These are phyloP conservation scores for Ustilago vetiveriae DNA, from an alignment of 1,284 basidiomycete genomes.

Conservation along the genomic window DNA sequence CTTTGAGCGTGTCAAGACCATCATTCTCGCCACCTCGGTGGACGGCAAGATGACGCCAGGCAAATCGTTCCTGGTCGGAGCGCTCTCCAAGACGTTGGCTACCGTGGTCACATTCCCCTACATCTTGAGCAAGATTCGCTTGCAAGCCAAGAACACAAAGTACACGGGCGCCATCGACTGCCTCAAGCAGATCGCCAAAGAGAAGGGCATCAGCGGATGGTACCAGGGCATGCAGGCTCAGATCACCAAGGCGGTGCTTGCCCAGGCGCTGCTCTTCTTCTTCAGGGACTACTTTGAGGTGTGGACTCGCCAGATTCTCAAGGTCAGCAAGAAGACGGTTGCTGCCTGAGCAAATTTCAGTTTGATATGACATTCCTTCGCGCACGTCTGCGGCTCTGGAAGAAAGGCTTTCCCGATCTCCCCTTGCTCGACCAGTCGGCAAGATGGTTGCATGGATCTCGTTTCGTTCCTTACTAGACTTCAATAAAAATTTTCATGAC, in stretches of 20 bases:
- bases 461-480: not conserved
- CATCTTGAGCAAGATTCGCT: constrained; percentile 96
- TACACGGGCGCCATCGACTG: constrained; percentile 81
- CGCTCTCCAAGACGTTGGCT: constrained; percentile 92
- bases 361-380: too few relatives aligned
- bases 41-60: constrained; percentile 79
- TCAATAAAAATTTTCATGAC: not conserved
- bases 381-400: too few relatives aligned
- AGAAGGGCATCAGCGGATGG: constrained; percentile 77
- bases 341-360: constrained; percentile 1
- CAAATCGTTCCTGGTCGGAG: constrained; percentile 87
- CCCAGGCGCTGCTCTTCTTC: constrained; percentile 73
- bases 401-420: too few relatives aligned
- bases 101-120: constrained; percentile 71
- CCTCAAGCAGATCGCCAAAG: constrained; percentile 77
- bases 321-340: constrained; percentile 36
- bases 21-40: constrained; percentile 70
- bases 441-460: constrained; percentile 15
- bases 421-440: too few relatives aligned
- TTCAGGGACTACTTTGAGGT: constrained; percentile 66
- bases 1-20: constrained; percentile 84
- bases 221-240: constrained; percentile 93
- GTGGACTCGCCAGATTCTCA: constrained; percentile 61
- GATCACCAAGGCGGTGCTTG: constrained; percentile 85
- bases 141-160: constrained; percentile 76